Percentiles rank a stretch among this genome's conserved stretches.
Evolutionary conservation across 2,329 filamentous ascomycete genomes (phyloP).

Genomic region (Tolypocladium tropicale): DNA sequence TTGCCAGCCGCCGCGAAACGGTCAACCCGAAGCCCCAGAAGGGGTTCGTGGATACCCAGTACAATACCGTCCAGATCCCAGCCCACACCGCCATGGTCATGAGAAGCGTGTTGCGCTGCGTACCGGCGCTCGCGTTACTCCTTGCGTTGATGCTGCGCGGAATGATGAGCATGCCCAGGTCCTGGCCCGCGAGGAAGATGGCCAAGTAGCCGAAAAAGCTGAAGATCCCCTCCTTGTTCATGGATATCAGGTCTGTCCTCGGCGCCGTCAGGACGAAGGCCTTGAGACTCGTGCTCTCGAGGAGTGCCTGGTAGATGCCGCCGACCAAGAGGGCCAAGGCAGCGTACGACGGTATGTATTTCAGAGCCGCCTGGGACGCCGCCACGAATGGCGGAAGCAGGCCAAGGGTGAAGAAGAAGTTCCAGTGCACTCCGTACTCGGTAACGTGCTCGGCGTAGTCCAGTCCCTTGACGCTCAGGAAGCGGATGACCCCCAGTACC

Average conservation of each 20-base stretch:
- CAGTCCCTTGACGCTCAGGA: conserved; percentile 84
- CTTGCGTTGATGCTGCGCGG: conserved; percentile 42
- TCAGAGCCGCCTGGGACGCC: conserved; percentile 63
- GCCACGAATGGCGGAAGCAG: conserved; percentile 84
- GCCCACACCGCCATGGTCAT: conserved; percentile 56
- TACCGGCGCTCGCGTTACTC: conserved; percentile 28
- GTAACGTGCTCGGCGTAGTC: conserved; percentile 97
- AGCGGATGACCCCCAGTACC: conserved; percentile 65
- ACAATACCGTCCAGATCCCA: conserved; percentile 58
- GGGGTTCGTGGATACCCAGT: conserved; percentile 57
- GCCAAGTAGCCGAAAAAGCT: conserved; percentile 90
- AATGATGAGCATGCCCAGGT: conserved; percentile 69
- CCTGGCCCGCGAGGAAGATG: conserved; percentile 86
- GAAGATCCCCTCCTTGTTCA: conserved; percentile 93
- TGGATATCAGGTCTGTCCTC: conserved; percentile 67
- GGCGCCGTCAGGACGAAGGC: conserved; percentile 75
- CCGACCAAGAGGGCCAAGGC: conserved; percentile 60
- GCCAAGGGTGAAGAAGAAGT: conserved; percentile 96
- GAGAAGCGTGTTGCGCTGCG: conserved; percentile 48
- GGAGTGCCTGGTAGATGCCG: conserved; percentile 59
- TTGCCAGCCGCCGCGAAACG: conserved; percentile 83
- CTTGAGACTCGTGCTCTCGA: conserved; percentile 72
- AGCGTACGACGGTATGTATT: conserved; percentile 66
- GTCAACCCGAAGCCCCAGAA: conserved; percentile 60
- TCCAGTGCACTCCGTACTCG: conserved; percentile 98